These are phyloP conservation scores for Auxenochlorella pyrenoidosa DNA, from an alignment of 139 green algal genomes.

Conservation along the genomic window DNA sequence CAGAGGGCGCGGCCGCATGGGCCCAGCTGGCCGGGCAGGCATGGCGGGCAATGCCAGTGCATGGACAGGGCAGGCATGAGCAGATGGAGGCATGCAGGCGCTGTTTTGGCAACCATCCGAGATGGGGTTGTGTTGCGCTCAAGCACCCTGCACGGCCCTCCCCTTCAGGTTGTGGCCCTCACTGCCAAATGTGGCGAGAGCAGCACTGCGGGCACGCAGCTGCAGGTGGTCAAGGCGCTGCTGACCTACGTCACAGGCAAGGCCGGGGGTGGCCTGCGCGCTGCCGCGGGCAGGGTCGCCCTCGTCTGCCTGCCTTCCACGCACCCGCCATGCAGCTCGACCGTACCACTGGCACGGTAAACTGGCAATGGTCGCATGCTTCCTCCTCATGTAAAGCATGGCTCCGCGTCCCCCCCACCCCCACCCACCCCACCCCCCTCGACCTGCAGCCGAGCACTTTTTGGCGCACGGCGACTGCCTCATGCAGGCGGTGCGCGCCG, in stretches of 20 bases:
- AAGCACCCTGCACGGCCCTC: too few species aligned
- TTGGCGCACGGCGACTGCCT: slow-evolving; percentile 87
- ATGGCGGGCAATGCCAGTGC: too few species aligned
- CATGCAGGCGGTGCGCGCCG: slow-evolving; percentile 78
- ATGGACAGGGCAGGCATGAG: neutral
- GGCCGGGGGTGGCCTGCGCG: neutral
- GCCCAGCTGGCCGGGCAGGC: too few species aligned
- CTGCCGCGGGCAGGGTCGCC: too few species aligned
- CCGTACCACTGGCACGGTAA: too few species aligned
- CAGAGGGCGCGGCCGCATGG: too few species aligned
- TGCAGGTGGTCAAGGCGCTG: slow-evolving; percentile 64
- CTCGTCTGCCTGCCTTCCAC: too few species aligned
- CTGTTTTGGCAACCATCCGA: neutral
- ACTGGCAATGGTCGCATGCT: too few species aligned
- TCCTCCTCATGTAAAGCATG: too few species aligned
- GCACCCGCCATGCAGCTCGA: too few species aligned
- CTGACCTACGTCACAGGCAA: slow-evolving; percentile 24
- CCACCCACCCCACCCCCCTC: neutral
- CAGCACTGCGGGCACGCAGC: slow-evolving; percentile 68
- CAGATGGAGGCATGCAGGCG: neutral
- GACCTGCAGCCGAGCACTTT: slow-evolving; percentile 83
- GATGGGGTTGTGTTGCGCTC: too few species aligned
- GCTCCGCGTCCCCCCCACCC: too few species aligned
- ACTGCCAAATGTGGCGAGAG: slow-evolving; percentile 79
- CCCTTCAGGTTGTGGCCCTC: slow-evolving; percentile 56